A percentile compares a stretch with the other conserved stretches of the same genome.
Evolutionary conservation across 352 stramenopile genomes (phyloP).

Genomic region (Pythium brachiatum): DNA sequence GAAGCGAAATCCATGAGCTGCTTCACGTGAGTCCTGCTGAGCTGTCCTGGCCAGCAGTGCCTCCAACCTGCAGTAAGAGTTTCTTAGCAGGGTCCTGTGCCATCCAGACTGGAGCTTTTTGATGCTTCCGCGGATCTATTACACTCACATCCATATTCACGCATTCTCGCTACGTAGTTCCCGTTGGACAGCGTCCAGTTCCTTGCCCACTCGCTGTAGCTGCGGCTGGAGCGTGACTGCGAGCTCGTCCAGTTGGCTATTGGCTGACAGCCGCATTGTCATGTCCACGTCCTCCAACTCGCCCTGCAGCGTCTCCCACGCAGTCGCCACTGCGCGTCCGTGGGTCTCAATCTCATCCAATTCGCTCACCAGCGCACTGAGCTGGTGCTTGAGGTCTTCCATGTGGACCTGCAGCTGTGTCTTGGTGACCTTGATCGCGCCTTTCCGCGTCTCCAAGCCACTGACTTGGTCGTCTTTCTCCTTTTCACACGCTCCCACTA

Average conservation of each 20-base stretch:
- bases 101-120: not conserved
- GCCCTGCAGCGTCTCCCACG: conserved; percentile 36
- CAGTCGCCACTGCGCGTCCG: conserved; percentile 25
- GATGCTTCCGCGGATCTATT: not conserved
- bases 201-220: not conserved
- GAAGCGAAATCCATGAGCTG: no score
- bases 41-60: no score
- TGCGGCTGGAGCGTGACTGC: not conserved
- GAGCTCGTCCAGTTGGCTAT: conserved; percentile 20
- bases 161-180: not conserved
- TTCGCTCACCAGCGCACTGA: conserved; percentile 40
- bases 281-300: conserved; percentile 73
- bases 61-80: no score
- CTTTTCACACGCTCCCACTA: conserved; percentile 34
- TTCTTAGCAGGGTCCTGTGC: no score
- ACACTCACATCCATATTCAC: not conserved
- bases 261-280: conserved; percentile 56
- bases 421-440: conserved; percentile 37
- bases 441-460: conserved; percentile 31
- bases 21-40: no score
- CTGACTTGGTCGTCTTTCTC: conserved; percentile 36
- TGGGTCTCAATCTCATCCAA: conserved; percentile 56
- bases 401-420: conserved; percentile 49
- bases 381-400: conserved; percentile 46
- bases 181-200: not conserved